Base-by-base conservation (phyloP, 257 asterid genomes). In the Ophiorrhiza pumila region DNA sequence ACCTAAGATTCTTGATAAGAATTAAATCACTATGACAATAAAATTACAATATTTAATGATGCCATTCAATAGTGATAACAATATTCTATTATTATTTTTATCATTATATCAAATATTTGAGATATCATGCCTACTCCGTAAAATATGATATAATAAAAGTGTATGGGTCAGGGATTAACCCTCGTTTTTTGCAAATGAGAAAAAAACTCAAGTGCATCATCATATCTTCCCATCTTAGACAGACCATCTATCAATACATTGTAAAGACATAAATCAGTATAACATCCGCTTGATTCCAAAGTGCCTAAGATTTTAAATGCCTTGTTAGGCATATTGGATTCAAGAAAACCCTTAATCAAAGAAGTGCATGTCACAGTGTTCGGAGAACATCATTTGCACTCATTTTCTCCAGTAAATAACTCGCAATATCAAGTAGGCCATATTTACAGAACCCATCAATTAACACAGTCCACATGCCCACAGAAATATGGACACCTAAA, bases 211-310 rank as follows among this genome's bases (percentile, higher is more conserved):
- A 85, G 83, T 49, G 97, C 92, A 65, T 84, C 87, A 60, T 81
- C 74, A 53, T 84, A 87, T 74, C 88, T 82, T 67, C 95, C 95
- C 80, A 87, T 81, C 82, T 91, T 89, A 55, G 96, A 82, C 72
- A 87, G 83, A 72, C 91, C 77, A 75, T 91, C 89, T 59, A 91
- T 91, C 69, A 91, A 70, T 34, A 91, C 90, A 68, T 91, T 91
- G 75, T 84, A 89, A 50, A 91, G 91, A 77, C 86, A 80, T 78
- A 91, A 78, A 85, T 91, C 95, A 8, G 91, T 91, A 47, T 80
- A 78, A 76, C 86, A 87, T 31, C 90, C 95, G 64, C 76, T 85
- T 23, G 83, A 74, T 74, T 87, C 86, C 73, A 91, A 77, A 37
- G 64, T 52, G 45, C 67, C 47, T 64, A 89, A 81, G 68, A 91